phyloP scores from a whole-genome alignment of 75 land plant species.

The Cryptomeria japonica region DNA sequence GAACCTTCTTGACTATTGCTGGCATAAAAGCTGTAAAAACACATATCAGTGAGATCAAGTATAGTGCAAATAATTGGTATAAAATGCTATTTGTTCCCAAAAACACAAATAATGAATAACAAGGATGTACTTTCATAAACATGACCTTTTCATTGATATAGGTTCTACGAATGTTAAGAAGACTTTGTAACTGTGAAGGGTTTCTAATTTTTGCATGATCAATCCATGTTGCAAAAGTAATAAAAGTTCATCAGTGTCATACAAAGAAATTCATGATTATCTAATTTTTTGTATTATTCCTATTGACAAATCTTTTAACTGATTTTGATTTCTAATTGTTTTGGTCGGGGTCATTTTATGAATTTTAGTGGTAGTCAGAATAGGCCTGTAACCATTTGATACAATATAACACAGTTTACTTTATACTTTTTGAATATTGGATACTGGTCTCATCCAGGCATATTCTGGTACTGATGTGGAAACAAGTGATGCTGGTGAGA shows the following conservation, averaged over 20 bases:
- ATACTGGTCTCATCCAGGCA: background rate
- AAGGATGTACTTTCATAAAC: background rate
- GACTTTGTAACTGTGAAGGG: background rate
- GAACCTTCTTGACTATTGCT: background rate
- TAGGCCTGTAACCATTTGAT: no score
- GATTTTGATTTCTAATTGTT: background rate
- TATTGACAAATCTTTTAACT: background rate
- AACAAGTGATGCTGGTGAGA: background rate
- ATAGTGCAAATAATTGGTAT: background rate
- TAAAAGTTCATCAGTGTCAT: background rate
- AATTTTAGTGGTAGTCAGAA: background rate
- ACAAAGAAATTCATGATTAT: background rate
- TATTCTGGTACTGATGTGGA: constrained; percentile 11
- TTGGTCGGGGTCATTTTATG: background rate
- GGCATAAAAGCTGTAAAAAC: background rate
- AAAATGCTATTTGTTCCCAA: background rate
- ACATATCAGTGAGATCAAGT: background rate
- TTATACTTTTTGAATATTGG: background rate
- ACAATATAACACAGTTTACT: background rate
- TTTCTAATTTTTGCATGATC: background rate
- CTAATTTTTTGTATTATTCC: background rate
- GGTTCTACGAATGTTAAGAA: background rate
- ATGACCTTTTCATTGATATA: background rate
- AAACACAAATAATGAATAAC: background rate
- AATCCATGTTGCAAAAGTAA: background rate